Conservation (phyloP, 495 filamentous ascomycete genomes). For the Aspergillus cristatus region DNA sequence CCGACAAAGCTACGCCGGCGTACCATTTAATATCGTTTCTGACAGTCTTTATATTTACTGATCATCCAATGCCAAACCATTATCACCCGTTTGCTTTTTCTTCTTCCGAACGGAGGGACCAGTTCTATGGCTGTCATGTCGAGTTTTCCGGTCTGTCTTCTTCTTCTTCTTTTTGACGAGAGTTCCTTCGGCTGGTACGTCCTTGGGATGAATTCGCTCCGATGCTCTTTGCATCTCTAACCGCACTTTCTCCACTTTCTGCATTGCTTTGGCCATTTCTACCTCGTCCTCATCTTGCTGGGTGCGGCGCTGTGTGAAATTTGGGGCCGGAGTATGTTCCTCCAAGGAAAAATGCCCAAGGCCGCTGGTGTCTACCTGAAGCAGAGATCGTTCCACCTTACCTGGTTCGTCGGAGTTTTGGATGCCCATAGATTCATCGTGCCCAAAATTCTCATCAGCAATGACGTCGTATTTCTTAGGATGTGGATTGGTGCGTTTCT, state of each 20-base stretch:
- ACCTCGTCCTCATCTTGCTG: conserved; percentile 53
- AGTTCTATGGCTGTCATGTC: conserved; percentile 1
- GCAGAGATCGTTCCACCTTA: conserved; percentile 45
- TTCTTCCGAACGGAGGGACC: too few species aligned
- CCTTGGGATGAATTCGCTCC: conserved; percentile 68
- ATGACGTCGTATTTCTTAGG: conserved; percentile 49
- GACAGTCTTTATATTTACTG: too few species aligned
- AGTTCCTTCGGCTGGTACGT: conserved; percentile 58
- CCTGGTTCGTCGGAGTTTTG: conserved; percentile 20
- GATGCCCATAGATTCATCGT: conserved; percentile 23
- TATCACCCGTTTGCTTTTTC: too few species aligned
- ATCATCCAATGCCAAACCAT: too few species aligned
- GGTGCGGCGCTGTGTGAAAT: not conserved
- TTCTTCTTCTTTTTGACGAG: conserved; percentile 74
- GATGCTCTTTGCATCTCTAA: conserved; percentile 87
- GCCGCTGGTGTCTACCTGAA: conserved; percentile 79
- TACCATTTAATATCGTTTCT: too few species aligned
- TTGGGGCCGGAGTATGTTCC: conserved; percentile 8
- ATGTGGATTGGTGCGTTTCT: conserved; percentile 17
- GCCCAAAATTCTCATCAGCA: conserved; percentile 46
- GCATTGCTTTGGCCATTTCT: conserved; percentile 77
- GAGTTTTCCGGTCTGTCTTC: conserved; percentile 22
- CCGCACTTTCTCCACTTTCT: conserved; percentile 73
- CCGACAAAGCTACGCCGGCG: too few species aligned
- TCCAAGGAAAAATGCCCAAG: conserved; percentile 56